phyloP scores from a whole-genome alignment of 768 basidiomycete species.

The Phylloporus rhodoxanthus region DNA sequence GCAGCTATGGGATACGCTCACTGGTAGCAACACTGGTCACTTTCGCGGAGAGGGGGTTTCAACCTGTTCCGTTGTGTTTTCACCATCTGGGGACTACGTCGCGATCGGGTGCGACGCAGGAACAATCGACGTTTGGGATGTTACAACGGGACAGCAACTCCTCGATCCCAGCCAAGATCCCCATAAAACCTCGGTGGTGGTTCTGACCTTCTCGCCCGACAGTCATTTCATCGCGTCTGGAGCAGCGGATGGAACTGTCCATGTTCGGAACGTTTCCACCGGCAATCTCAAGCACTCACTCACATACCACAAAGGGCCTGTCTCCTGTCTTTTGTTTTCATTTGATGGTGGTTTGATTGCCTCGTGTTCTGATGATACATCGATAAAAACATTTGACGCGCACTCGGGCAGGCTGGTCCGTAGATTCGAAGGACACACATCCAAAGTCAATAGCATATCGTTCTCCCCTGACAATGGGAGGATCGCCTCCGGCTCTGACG shows the following conservation, averaged over 20 bases:
- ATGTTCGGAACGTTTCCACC: conserved; percentile 14
- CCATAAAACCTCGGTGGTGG: conserved; percentile 3
- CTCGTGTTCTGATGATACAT: conserved; percentile 12
- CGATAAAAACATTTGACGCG: conserved; percentile 12
- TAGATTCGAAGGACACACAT: conserved; percentile 14
- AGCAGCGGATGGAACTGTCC: conserved; percentile 9
- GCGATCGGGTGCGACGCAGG: conserved; percentile 13
- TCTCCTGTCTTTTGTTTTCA: conserved; percentile 21
- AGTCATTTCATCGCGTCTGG: conserved; percentile 12
- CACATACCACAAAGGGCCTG: conserved; percentile 10
- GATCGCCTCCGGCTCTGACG: conserved; percentile 21
- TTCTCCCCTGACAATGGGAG: conserved; percentile 16
- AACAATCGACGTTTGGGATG: conserved; percentile 15
- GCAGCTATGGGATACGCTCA: conserved; percentile 18
- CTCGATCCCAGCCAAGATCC: not conserved
- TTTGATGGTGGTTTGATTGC: conserved; percentile 9
- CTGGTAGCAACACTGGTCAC: conserved; percentile 12
- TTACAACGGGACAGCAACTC: conserved; percentile 11
- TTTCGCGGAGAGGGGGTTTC: conserved; percentile 3
- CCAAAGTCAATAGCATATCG: conserved; percentile 15
- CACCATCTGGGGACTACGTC: conserved; percentile 10
- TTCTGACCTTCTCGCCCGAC: conserved; percentile 11
- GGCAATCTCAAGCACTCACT: conserved; percentile 5
- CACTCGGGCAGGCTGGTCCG: conserved; percentile 6
- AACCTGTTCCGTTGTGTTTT: conserved; percentile 15